Percentiles rank a stretch among this genome's conserved stretches.
Conservation (phyloP, 2,329 filamentous ascomycete genomes). For the Botrytis sinoallii region DNA sequence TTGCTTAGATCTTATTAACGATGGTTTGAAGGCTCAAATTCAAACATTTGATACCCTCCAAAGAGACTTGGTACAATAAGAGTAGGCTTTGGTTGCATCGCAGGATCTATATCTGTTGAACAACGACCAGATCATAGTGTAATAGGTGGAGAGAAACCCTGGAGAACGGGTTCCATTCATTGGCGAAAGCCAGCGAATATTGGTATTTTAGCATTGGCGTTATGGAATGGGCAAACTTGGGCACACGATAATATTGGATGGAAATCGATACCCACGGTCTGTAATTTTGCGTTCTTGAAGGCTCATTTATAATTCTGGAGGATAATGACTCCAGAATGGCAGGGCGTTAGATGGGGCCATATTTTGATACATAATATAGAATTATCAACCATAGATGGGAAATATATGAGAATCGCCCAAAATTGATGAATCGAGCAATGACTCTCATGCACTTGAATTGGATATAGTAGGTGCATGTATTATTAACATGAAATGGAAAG, state of each 20-base stretch:
- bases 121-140: background rate
- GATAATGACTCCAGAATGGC: background rate
- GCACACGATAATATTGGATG: background rate
- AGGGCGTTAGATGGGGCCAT: background rate
- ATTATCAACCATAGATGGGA: background rate
- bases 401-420: background rate
- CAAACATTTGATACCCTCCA: constrained; percentile 18
- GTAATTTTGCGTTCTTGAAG: background rate
- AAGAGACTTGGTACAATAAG: background rate
- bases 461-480: background rate
- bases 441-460: background rate
- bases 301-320: background rate
- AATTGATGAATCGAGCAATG: background rate
- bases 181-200: background rate
- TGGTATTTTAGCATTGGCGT: constrained; percentile 11
- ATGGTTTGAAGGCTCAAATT: constrained; percentile 32
- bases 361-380: background rate
- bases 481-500: background rate
- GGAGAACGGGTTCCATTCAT: background rate
- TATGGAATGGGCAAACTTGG: background rate
- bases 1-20: constrained; percentile 36
- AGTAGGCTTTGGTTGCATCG: background rate
- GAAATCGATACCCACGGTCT: constrained; percentile 16
- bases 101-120: background rate
- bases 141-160: background rate